Evolutionary conservation across 2,329 filamentous ascomycete genomes (phyloP), one percentile per base, ranked within the genome.

Genomic region (Byssothecium circinans): DNA sequence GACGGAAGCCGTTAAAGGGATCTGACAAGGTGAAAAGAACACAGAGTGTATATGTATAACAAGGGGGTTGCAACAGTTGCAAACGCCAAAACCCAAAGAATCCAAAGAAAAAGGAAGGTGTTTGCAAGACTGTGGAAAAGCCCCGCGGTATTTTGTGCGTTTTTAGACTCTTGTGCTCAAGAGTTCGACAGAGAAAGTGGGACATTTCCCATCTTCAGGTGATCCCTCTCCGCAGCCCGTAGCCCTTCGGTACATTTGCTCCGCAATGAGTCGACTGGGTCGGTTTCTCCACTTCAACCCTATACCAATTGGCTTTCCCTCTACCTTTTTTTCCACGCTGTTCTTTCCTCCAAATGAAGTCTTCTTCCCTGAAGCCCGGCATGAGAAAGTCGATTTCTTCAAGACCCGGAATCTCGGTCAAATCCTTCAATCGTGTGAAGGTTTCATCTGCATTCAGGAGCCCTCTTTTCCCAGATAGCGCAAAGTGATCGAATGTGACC

Each of bases 401-500:
- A 3, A 39, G 34, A 8, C 33, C 25, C 3, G 42, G 35, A 8
- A 45, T 38, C 20, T 38, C 42, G 15, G 19, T 23, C 33, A 45
- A 14, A 10, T 14, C 23, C 18, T 45, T 45, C 15, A 45, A 27
- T 23, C 34, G 25, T 6, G 14, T 18, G n/a, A 22, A 45, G 4
- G 29, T 20, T 14, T 30, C 42, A 15, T 39, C 35, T 3, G 42
- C 10, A n/a, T 20, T 32, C 14, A 45, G 35, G 5, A 45, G 29
- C 7, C 42, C 42, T 8, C 29, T 45, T 25, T 45, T 45, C 8
- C 23, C 33, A 29, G 42, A 38, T 2, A 45, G 35, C 11, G 37
- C 23, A 22, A 45, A 45, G 18, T 45, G 42, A 22, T 45, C 42
- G 35, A 45, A 45, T 11, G 33, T 32, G 14, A 45, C 25, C 4